Evolutionary conservation across 371 early-diverging fungal genomes (phyloP), one percentile per base, ranked within the genome.

Genomic region (Mortierella sp.): DNA sequence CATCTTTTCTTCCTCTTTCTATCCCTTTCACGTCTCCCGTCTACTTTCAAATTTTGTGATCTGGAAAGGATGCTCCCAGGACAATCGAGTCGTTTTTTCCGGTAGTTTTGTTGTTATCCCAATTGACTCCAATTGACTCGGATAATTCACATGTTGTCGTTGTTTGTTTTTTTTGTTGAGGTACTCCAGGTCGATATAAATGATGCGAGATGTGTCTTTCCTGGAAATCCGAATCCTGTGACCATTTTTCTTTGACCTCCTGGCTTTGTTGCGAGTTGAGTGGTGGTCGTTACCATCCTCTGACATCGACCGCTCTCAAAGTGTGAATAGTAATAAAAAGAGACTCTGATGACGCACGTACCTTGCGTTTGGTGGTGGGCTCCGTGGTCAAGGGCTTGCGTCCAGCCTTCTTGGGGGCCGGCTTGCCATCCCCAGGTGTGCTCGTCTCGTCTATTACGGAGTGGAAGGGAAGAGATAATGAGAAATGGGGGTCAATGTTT

Each of bases 381-480:
- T 68, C 68, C 24, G 68, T 68, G 10, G 68, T 68, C 37, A 68
- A 48, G 13, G 68, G 68, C 40, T 68, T 68, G 40, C 68, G 68
- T 7, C 68, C 68, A 68, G 68, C 68, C 68, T 68, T 68, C 41
- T 68, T 68, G 31, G 68, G 68, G 9, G 68, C 68, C 9, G 68
- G 68, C 53, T 68, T 68, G 53, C 65, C 65, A 37, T 61, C 61
- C 4, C 61, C 61, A 22, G 61, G 61, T 3, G 61, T 61, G 37
- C 61, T 34, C 19, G 61, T 3, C 16, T 61, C 61, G 22, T 61
- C 61, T 61, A 37, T 61, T n/a, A n/a, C n/a, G n/a, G n/a, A 47
- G 14, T 19, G 22, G 19, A 19, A 31, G 7, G 19, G 16, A 6
- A 3, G 34, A 61, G 34, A 34, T 37, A 37, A 37, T 39, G 16